phyloP scores from a whole-genome alignment of 768 basidiomycete genomes.

The Podaxis sp. region DNA sequence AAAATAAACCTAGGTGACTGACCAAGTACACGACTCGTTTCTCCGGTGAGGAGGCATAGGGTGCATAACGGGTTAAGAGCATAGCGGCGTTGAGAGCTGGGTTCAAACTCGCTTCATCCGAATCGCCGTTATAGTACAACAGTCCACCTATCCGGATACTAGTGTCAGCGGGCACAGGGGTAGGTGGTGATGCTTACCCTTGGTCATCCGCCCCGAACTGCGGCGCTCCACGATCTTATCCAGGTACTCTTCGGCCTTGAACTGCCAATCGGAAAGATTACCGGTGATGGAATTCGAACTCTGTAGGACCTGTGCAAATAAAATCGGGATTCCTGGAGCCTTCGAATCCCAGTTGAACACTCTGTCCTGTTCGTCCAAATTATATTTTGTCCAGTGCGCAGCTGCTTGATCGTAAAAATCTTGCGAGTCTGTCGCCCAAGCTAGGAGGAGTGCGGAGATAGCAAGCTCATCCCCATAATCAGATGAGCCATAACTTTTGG shows the following conservation, averaged over 20 bases:
- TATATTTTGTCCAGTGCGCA: slow-evolving; percentile 52
- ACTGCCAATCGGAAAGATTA: slow-evolving; percentile 64
- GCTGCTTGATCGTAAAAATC: slow-evolving; percentile 60
- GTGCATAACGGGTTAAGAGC: slow-evolving; percentile 74
- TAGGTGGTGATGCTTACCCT: slow-evolving; percentile 37
- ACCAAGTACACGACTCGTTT: slow-evolving; percentile 63
- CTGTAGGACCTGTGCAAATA: slow-evolving; percentile 71
- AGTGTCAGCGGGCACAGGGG: not conserved
- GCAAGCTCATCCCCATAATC: slow-evolving; percentile 70
- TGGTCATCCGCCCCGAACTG: slow-evolving; percentile 51
- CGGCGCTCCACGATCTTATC: slow-evolving; percentile 55
- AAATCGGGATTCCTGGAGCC: slow-evolving; percentile 67
- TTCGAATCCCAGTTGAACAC: slow-evolving; percentile 92
- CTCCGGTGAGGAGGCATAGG: slow-evolving; percentile 56
- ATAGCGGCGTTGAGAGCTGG: slow-evolving; percentile 86
- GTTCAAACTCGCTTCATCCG: slow-evolving; percentile 74
- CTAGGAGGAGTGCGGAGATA: slow-evolving; percentile 72
- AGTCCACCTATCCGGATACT: slow-evolving; percentile 55
- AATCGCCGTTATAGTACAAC: slow-evolving; percentile 80
- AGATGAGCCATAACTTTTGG: slow-evolving; percentile 65
- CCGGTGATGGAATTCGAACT: slow-evolving; percentile 48
- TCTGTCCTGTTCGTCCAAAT: slow-evolving; percentile 43
- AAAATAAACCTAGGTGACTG: slow-evolving; percentile 15
- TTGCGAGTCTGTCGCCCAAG: slow-evolving; percentile 63
- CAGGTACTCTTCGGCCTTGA: slow-evolving; percentile 69